Evolutionary conservation across 768 basidiomycete species (phyloP).

Genomic region (Lactarius evosmus): DNA sequence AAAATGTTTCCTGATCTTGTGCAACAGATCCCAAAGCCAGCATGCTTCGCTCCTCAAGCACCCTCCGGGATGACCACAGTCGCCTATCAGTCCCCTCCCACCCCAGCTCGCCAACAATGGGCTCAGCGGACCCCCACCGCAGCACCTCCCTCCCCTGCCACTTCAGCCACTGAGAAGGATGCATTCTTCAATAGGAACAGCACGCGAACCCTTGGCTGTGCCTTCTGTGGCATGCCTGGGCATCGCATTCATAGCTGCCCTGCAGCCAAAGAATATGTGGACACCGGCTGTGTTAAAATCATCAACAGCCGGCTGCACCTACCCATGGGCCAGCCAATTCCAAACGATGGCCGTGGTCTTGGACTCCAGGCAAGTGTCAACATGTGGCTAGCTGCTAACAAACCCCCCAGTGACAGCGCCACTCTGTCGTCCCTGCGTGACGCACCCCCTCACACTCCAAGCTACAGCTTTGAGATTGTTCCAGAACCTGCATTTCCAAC

Average conservation of each 20-base stretch:
- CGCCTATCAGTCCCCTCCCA: neutral
- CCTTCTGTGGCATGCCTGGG: neutral
- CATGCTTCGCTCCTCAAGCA: neutral
- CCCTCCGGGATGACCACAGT: neutral
- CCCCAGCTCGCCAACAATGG: neutral
- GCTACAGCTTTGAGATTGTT: too few species aligned
- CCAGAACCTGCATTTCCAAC: too few species aligned
- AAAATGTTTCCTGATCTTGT: neutral
- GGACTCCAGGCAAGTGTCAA: neutral
- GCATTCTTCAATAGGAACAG: neutral
- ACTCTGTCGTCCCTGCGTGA: too few species aligned
- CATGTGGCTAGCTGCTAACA: neutral
- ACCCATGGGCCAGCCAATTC: neutral
- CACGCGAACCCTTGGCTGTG: neutral
- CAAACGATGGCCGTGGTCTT: neutral
- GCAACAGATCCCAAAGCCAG: neutral
- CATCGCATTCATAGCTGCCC: neutral
- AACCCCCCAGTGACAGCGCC: too few species aligned
- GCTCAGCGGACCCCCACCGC: too few species aligned
- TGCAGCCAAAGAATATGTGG: neutral
- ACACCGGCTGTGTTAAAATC: neutral
- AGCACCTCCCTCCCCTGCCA: too few species aligned
- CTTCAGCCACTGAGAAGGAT: neutral
- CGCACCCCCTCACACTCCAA: too few species aligned
- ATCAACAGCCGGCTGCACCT: neutral